phyloP scores from a whole-genome alignment of 2,329 filamentous ascomycete genomes.

The Aspergillus pseudonomiae region DNA sequence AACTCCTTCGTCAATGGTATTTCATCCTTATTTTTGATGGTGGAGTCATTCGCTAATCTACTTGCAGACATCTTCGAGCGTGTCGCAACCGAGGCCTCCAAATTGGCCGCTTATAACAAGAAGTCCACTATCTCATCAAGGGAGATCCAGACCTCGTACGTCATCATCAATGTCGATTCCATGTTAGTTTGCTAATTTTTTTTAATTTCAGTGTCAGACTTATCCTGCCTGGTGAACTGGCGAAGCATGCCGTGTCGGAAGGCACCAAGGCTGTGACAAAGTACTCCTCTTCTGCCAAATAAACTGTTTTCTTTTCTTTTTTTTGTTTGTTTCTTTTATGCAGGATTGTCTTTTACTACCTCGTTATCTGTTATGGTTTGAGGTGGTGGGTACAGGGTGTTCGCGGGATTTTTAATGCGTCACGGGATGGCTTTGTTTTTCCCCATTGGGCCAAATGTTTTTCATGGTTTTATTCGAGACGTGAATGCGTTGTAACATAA shows the following conservation, averaged over 20 bases:
- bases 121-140: conserved; percentile 99
- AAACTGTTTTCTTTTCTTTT: conserved; percentile 61
- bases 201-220: conserved; percentile 70
- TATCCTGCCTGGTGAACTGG: conserved; percentile 96
- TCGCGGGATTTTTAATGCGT: conserved; percentile 51
- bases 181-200: conserved; percentile 30
- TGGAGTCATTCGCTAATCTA: background rate
- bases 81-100: conserved; percentile 96
- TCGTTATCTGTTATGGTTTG: conserved; percentile 46
- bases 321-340: conserved; percentile 64
- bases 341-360: conserved; percentile 46
- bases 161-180: conserved; percentile 17
- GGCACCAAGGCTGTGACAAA: conserved; percentile 99
- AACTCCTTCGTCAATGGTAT: conserved; percentile 99
- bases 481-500: conserved; percentile 52
- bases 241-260: conserved; percentile 99
- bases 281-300: conserved; percentile 99
- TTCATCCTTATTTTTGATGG: conserved; percentile 31
- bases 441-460: conserved; percentile 42
- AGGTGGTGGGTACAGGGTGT: conserved; percentile 50
- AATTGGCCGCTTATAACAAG: conserved; percentile 99
- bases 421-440: conserved; percentile 51
- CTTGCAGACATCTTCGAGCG: conserved; percentile 95
- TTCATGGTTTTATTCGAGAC: conserved; percentile 48
- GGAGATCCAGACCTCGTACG: conserved; percentile 95